Percentiles rank a stretch among this genome's conserved stretches.
Evolutionary conservation across 2,329 filamentous ascomycete species (phyloP).

Genomic region (Magnaporthiopsis poae): DNA sequence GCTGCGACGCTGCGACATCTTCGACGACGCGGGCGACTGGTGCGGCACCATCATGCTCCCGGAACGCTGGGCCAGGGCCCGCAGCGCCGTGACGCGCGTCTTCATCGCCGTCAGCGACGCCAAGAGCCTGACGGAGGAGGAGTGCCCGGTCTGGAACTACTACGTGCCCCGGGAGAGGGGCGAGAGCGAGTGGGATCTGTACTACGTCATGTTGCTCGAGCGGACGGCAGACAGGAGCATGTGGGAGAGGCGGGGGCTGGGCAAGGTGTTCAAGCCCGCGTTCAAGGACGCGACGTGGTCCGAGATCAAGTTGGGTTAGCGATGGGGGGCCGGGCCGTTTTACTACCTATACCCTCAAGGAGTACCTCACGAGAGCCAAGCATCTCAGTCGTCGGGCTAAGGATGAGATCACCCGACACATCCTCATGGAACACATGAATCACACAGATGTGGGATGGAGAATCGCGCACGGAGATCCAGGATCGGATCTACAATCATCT

Average conservation of each 20-base stretch:
- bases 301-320: slow-evolving; percentile 18
- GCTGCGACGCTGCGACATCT: slow-evolving; percentile 16
- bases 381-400: too few species aligned
- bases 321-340: too few species aligned
- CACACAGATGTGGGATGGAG: too few species aligned
- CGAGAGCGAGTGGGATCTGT: slow-evolving; percentile 24
- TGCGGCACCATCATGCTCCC: slow-evolving; percentile 22
- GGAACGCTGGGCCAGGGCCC: slow-evolving; percentile 13
- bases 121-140: slow-evolving; percentile 21
- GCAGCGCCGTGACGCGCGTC: slow-evolving; percentile 10
- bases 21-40: slow-evolving; percentile 22
- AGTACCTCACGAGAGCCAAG: too few species aligned
- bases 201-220: slow-evolving; percentile 23
- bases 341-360: too few species aligned
- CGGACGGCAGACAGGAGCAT: slow-evolving; percentile 14
- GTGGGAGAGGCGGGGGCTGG: slow-evolving; percentile 21
- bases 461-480: too few species aligned
- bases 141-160: slow-evolving; percentile 24
- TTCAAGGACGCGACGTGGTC: slow-evolving; percentile 18
- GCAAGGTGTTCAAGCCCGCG: slow-evolving; percentile 24
- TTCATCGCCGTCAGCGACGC: slow-evolving; percentile 27
- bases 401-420: too few species aligned
- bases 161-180: slow-evolving; percentile 24
- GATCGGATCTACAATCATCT: too few species aligned
- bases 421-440: too few species aligned